Evolutionary conservation across 208 protist species (phyloP).

Genomic region (Naegleria fowleri): DNA sequence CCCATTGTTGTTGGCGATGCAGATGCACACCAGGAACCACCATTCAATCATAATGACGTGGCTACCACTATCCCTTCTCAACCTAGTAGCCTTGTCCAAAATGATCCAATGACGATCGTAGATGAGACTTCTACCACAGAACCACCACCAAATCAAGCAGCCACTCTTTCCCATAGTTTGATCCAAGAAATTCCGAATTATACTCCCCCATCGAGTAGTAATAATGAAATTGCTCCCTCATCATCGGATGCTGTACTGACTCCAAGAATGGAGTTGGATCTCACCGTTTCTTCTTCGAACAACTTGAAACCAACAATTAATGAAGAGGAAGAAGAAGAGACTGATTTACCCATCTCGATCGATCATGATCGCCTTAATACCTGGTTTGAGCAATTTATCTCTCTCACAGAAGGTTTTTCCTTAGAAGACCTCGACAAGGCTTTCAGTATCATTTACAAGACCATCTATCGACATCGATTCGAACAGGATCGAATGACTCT

Average conservation of each 20-base stretch:
- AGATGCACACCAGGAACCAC: background rate
- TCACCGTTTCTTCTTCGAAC: background rate
- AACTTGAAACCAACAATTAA: background rate
- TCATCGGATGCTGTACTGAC: too few species aligned
- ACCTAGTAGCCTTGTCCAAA: too few species aligned
- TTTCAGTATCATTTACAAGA: conserved; percentile 4
- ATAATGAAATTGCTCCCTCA: background rate
- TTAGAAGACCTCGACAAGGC: background rate
- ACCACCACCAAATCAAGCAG: background rate
- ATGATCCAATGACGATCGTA: too few species aligned
- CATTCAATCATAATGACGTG: background rate
- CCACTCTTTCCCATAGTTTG: background rate
- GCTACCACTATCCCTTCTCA: background rate
- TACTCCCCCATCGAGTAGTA: background rate
- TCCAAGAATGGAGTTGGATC: background rate
- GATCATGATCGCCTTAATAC: background rate
- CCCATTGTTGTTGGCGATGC: background rate
- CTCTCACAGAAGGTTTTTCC: too few species aligned
- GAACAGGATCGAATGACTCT: background rate
- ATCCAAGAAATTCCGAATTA: background rate
- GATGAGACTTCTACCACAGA: background rate
- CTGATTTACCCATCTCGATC: background rate
- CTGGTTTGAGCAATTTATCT: background rate
- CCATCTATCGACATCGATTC: conserved; percentile 14
- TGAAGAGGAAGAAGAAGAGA: background rate